phyloP scores from a whole-genome alignment of 331 rosid genomes.

The Acacia pycnantha region DNA sequence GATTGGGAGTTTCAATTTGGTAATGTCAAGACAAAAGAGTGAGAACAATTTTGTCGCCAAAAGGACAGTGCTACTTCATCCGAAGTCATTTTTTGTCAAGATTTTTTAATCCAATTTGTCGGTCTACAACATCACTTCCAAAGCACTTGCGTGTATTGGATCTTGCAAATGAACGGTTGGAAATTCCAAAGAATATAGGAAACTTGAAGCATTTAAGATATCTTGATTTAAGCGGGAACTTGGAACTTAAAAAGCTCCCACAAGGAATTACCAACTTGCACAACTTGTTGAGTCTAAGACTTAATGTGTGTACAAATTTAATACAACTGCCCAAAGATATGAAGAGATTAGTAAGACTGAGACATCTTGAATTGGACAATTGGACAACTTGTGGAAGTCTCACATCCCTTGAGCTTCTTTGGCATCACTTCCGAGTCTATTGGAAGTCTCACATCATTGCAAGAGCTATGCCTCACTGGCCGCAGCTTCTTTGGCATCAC shows the following conservation, averaged over 20 bases:
- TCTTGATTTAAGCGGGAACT: fast-evolving
- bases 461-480: fast-evolving
- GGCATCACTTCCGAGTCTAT: background rate
- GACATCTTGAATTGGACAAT: background rate
- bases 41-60: background rate
- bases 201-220: slow-evolving; percentile 18
- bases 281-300: slow-evolving; percentile 7
- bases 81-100: background rate
- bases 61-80: fast-evolving
- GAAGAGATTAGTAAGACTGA: background rate
- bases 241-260: fast-evolving
- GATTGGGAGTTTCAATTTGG: background rate
- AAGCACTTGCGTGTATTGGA: slow-evolving; percentile 1
- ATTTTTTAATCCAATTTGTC: background rate
- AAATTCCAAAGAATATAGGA: background rate
- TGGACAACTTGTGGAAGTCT: background rate
- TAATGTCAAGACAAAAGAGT: background rate
- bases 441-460: background rate
- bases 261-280: background rate
- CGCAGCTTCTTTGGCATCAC: background rate
- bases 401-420: background rate
- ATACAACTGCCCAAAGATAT: slow-evolving; percentile 3
- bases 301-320: fast-evolving
- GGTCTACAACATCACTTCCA: background rate
- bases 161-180: background rate